Evolutionary conservation across 140 eudicot species (phyloP), one percentile per base, ranked within the genome.

Genomic region (Bidens hawaiensis): DNA sequence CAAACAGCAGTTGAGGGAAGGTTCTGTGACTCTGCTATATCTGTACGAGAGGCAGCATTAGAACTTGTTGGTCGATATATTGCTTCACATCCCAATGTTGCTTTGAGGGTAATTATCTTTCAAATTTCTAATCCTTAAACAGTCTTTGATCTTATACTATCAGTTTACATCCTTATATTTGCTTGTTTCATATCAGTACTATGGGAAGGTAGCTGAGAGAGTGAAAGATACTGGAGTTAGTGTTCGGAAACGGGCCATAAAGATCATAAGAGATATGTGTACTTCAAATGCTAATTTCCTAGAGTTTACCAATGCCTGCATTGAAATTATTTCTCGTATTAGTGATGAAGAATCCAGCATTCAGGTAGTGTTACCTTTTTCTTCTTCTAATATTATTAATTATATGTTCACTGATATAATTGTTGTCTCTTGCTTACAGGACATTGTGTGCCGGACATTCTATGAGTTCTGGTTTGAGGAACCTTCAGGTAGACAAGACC

Each of bases 1-100:
- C 96, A 93, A 76, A 71, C 79, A 30, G 99, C 99, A 15, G 99
- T 93, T 60, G 99, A 93, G 76, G 99, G 93, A 75, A 88, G 99
- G 81, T 93, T 93, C 60, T 83, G 96, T 65, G 99, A 93, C 76
- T 85, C 93, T 55, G 90, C 95, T 74, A 93, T 88, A 76, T 88
- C 95, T 67, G 99, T 79, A 26, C 78, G 96, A 79, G 99, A 93
- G 85, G 96, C 96, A 58, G 96, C 99, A 25, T 82, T 93, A 64
- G 99, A 93, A 72, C 95, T 93, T 76, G 99, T 93, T 66, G 99
- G 99, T 46, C 76, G 94, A 69, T 85, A 93, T 75, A 93, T 93
- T 65, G 96, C 99, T 56, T 87, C 99, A 45, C 93, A 93, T 81
- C 99, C 99, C 76, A 95, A 93, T 80, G 99, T 93, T 76, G 96